Conservation (phyloP, 176 grass and related monocot species). For the Zea luxurians region DNA sequence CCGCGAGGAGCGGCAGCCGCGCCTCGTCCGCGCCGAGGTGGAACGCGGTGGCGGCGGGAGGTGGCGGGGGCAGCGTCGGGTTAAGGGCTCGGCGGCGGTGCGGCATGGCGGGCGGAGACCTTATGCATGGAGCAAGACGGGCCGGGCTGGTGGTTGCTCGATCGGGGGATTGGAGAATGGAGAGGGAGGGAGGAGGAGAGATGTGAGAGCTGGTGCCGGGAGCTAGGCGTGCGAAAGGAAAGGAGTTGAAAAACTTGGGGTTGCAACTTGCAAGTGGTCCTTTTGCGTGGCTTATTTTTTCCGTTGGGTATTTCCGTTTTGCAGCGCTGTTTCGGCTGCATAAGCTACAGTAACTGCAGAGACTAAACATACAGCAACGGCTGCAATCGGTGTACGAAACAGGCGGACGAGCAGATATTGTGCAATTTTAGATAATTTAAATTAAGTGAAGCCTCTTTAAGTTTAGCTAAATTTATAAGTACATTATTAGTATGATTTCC, state of each 20-base stretch:
- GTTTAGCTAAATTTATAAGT: not conserved
- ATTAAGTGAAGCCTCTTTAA: not conserved
- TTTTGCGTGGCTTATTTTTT: not conserved
- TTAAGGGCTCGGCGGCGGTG: constrained; percentile 47
- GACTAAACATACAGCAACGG: no score
- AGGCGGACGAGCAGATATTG: no score
- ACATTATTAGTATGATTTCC: not conserved
- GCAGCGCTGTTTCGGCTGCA: no score
- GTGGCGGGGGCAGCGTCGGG: not conserved
- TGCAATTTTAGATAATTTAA: not conserved
- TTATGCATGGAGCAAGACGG: constrained; percentile 5
- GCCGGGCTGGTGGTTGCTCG: not conserved
- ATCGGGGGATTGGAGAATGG: not conserved
- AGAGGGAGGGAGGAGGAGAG: not conserved
- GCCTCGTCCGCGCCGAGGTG: constrained; percentile 30
- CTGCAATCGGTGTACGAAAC: no score
- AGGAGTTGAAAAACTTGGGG: not conserved
- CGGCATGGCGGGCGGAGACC: constrained; percentile 45
- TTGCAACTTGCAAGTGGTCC: constrained; percentile 29
- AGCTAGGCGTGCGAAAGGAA: not conserved
- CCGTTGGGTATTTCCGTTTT: not conserved
- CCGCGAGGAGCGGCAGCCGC: constrained; percentile 45
- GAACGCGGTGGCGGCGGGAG: not conserved
- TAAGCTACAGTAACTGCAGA: no score
- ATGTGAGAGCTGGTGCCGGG: not conserved